phyloP scores from a whole-genome alignment of 345 rosid species.

The Erucastrum elatum region DNA sequence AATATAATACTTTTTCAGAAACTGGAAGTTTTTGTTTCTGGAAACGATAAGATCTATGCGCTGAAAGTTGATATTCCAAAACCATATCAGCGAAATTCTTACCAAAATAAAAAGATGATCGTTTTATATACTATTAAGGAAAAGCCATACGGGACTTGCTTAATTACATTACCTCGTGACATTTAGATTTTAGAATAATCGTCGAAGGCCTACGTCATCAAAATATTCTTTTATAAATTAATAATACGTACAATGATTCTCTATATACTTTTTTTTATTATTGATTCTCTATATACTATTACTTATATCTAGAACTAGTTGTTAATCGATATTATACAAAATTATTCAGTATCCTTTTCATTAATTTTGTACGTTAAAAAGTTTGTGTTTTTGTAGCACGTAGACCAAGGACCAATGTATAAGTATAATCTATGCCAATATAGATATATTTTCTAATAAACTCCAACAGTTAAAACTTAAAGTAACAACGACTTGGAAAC shows the following conservation, averaged over 20 bases:
- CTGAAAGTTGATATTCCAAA: not conserved
- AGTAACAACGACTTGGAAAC: conserved; percentile 1
- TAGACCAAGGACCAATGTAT: not conserved
- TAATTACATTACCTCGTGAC: not conserved
- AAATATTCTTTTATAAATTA: not conserved
- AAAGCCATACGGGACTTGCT: not conserved
- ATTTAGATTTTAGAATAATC: not conserved
- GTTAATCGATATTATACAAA: not conserved
- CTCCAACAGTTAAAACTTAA: not conserved
- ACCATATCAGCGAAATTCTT: too few species aligned
- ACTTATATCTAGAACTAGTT: not conserved
- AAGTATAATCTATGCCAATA: not conserved
- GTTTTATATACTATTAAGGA: not conserved
- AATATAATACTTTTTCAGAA: not conserved
- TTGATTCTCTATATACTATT: too few species aligned
- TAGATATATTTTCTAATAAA: not conserved
- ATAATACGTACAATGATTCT: not conserved
- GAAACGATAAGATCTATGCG: not conserved
- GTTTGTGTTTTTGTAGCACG: not conserved
- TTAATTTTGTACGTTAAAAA: not conserved
- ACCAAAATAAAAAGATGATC: not conserved
- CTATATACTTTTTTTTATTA: not conserved
- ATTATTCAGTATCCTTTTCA: not conserved
- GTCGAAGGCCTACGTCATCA: not conserved
- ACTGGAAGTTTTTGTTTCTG: not conserved